Conservation (phyloP, 768 basidiomycete species). For the Naematelia encephala region DNA sequence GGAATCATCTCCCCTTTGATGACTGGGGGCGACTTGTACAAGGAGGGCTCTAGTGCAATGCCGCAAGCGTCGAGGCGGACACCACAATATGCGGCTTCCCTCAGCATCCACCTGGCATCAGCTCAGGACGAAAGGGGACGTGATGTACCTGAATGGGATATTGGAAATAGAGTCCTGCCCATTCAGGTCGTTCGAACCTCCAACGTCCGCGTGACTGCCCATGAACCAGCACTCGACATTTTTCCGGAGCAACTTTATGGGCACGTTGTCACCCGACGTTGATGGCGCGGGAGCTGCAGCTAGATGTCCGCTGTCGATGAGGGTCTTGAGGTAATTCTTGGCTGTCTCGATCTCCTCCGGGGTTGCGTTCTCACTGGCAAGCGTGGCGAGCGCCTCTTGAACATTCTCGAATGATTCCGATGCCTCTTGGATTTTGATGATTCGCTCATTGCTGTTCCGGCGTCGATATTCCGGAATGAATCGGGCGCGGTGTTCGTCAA, state of each 20-base stretch:
- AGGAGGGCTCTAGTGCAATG: background rate
- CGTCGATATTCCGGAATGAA: slow-evolving; percentile 33
- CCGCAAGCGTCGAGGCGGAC: background rate
- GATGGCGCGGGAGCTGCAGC: background rate
- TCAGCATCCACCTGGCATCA: slow-evolving; percentile 15
- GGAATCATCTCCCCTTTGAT: no score
- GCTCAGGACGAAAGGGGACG: background rate
- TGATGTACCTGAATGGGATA: slow-evolving; percentile 25
- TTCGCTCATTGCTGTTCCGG: slow-evolving; percentile 7
- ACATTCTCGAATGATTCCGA: no score
- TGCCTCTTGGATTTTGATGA: no score
- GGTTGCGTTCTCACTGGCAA: background rate
- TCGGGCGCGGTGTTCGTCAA: slow-evolving; percentile 42
- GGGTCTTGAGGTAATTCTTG: background rate
- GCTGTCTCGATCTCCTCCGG: background rate
- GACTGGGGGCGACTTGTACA: background rate
- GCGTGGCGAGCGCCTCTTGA: no score
- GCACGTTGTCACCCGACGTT: background rate
- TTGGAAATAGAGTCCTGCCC: slow-evolving; percentile 15
- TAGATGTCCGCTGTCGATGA: background rate
- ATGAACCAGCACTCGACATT: slow-evolving; percentile 27
- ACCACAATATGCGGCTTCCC: slow-evolving; percentile 10
- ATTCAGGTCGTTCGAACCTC: slow-evolving; percentile 24
- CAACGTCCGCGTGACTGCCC: slow-evolving; percentile 29
- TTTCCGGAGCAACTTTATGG: background rate